A percentile compares a stretch with the other conserved stretches of the same genome.
These are phyloP conservation scores for Omphalea diandra DNA, from an alignment of 441 rosid genomes.

Conservation along the genomic window DNA sequence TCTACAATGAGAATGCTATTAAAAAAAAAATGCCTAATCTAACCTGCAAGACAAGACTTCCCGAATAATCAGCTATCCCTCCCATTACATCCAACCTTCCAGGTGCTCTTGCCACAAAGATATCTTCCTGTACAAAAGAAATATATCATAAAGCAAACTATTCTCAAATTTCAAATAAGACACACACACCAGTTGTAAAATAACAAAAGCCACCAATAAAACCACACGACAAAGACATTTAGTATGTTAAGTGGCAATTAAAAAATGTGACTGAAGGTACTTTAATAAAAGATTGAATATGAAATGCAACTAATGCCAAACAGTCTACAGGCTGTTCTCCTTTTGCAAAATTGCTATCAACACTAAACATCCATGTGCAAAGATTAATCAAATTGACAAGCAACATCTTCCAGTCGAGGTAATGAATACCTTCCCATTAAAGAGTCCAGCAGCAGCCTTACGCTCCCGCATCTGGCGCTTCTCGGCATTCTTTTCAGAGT, in stretches of 20 bases:
- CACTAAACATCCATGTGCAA: background rate
- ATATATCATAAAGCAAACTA: background rate
- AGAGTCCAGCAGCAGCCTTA: slow-evolving; percentile 97
- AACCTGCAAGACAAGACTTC: slow-evolving; percentile 99
- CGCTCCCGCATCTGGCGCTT: slow-evolving; percentile 85
- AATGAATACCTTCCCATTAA: slow-evolving; percentile 86
- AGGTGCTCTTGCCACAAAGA: slow-evolving; percentile 97
- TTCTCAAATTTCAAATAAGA: background rate
- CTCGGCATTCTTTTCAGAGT: slow-evolving; percentile 60
- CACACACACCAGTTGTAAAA: background rate
- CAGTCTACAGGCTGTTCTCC: background rate
- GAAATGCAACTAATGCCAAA: slow-evolving; percentile 3
- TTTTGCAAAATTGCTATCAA: too few species aligned
- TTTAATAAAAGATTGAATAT: too few species aligned
- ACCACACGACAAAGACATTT: background rate
- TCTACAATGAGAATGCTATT: background rate
- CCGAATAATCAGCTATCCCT: slow-evolving; percentile 99
- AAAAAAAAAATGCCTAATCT: slow-evolving; percentile 26
- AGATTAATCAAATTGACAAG: slow-evolving; percentile 15
- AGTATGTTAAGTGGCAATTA: background rate
- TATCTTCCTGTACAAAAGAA: slow-evolving; percentile 71
- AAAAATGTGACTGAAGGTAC: background rate
- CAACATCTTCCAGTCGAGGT: slow-evolving; percentile 7
- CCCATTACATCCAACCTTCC: slow-evolving; percentile 99
- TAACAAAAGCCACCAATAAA: background rate